These are phyloP conservation scores for Silene latifolia DNA, from an alignment of 148 eudicot genomes.

Conservation along the genomic window DNA sequence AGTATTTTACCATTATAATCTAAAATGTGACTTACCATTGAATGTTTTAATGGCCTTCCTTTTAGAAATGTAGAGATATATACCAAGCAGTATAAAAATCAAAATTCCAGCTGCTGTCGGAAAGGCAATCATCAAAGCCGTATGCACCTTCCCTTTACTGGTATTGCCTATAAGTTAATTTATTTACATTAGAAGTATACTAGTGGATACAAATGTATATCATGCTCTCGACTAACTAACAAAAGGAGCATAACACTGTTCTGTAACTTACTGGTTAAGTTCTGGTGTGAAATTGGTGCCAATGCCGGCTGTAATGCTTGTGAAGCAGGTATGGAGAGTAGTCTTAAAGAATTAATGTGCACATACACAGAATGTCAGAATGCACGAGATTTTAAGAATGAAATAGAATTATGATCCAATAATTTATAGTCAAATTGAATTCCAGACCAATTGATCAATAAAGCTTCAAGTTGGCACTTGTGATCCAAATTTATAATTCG, in stretches of 20 bases:
- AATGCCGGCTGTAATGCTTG: too few species aligned
- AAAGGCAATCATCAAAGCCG: not conserved
- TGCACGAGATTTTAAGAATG: too few species aligned
- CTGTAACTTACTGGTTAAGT: too few species aligned
- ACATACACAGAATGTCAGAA: too few species aligned
- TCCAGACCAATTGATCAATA: too few species aligned
- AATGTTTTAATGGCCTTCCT: not conserved
- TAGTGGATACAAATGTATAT: not conserved
- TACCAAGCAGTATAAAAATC: not conserved
- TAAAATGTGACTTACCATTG: not conserved
- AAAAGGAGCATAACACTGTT: too few species aligned
- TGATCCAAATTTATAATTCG: too few species aligned
- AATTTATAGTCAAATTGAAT: too few species aligned
- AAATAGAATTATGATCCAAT: too few species aligned
- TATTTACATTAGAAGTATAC: not conserved
- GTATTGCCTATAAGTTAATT: constrained; percentile 5
- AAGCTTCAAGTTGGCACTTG: too few species aligned
- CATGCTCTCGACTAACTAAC: not conserved
- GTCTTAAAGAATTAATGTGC: not conserved
- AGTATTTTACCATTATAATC: not conserved
- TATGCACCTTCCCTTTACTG: not conserved
- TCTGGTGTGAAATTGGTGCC: too few species aligned
- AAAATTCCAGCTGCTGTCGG: not conserved
- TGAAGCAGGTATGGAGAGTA: too few species aligned
- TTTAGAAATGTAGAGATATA: not conserved